A percentile compares a stretch with the other conserved stretches of the same genome.
These are phyloP conservation scores for Geotrichum aggregatum DNA, from an alignment of 1,139 yeast genomes.

Conservation along the genomic window DNA sequence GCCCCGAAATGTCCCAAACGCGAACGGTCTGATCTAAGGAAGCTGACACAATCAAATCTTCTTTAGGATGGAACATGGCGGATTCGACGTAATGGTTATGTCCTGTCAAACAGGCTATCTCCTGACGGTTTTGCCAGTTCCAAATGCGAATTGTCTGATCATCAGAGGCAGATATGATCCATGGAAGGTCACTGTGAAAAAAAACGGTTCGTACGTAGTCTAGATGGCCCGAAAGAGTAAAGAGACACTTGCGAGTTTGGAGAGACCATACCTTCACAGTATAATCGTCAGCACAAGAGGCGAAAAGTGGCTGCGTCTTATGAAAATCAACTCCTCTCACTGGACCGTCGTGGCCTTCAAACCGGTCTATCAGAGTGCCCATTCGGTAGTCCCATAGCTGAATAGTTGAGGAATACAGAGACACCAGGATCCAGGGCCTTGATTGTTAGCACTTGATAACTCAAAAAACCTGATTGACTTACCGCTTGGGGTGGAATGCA, in stretches of 20 bases:
- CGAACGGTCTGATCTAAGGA: slow-evolving; percentile 98
- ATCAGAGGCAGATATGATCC: slow-evolving; percentile 95
- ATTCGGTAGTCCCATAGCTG: slow-evolving; percentile 99
- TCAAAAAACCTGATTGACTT: slow-evolving; percentile 24
- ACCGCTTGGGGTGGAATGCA: slow-evolving; percentile 90
- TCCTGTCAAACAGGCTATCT: slow-evolving; percentile 94
- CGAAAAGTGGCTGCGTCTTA: slow-evolving; percentile 95
- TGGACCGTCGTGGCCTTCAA: slow-evolving; percentile 98
- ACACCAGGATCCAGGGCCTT: slow-evolving; percentile 94
- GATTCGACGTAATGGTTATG: slow-evolving; percentile 98
- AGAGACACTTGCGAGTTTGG: slow-evolving; percentile 83
- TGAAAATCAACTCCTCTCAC: slow-evolving; percentile 94
- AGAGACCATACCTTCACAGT: slow-evolving; percentile 95
- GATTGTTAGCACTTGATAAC: slow-evolving; percentile 10
- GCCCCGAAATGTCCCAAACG: slow-evolving; percentile 96
- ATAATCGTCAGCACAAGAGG: slow-evolving; percentile 96
- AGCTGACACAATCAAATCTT: slow-evolving; percentile 91
- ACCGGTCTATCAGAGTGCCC: slow-evolving; percentile 95
- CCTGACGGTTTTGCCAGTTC: slow-evolving; percentile 99
- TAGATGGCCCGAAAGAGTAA: slow-evolving; percentile 83
- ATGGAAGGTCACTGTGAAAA: slow-evolving; percentile 94
- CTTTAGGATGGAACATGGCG: slow-evolving; percentile 95
- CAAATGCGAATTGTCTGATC: slow-evolving; percentile 98
- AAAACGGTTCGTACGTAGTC: slow-evolving; percentile 93
- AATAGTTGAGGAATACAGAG: slow-evolving; percentile 89